Conservation (phyloP, 2,329 filamentous ascomycete genomes). For the Sclerotinia spermophila region DNA sequence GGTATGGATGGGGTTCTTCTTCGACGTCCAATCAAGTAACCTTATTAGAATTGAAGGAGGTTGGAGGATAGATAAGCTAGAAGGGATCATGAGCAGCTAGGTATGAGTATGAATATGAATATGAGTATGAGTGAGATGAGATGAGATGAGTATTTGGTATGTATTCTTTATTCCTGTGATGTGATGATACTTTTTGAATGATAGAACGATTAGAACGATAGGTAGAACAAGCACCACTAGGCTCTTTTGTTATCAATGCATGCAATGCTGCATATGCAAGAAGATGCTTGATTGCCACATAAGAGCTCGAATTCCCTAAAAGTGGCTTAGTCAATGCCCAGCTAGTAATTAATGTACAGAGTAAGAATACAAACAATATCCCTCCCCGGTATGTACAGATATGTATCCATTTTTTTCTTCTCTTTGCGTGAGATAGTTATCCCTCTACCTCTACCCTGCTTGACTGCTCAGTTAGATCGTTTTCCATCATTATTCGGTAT, state of each 20-base stretch:
- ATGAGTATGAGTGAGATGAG: neutral
- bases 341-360: neutral
- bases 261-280: neutral
- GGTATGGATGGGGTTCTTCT: neutral
- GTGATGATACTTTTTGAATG: neutral
- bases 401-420: neutral
- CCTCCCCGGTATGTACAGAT: too few relatives aligned
- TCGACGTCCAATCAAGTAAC: neutral
- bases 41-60: neutral
- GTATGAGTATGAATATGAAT: neutral
- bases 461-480: too few relatives aligned
- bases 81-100: neutral
- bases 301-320: neutral
- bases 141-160: neutral
- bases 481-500: neutral
- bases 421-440: too few relatives aligned
- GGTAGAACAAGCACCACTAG: neutral
- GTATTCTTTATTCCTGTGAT: neutral
- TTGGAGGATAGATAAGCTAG: neutral
- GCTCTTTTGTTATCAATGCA: neutral
- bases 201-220: too few relatives aligned
- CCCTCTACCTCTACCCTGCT: neutral
- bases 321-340: neutral
- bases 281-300: neutral
- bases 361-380: too few relatives aligned